phyloP scores from a whole-genome alignment of 2,329 filamentous ascomycete species.

The Sphaceloma murrayae region DNA sequence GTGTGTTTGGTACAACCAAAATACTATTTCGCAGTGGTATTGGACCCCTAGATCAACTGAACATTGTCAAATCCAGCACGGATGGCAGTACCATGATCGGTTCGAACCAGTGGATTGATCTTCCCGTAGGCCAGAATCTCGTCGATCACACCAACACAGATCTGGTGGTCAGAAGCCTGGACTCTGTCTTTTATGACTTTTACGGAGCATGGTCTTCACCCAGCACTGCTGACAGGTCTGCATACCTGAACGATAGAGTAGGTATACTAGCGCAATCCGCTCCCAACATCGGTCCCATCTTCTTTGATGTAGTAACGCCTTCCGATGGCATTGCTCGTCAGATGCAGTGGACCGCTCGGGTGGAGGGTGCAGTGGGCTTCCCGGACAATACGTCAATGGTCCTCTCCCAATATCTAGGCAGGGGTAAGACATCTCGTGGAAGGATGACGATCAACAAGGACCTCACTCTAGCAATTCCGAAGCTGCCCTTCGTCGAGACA shows the following conservation, averaged over 20 bases:
- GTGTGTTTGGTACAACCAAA: constrained; percentile 59
- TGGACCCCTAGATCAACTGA: constrained; percentile 46
- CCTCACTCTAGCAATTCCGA: constrained; percentile 43
- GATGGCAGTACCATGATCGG: constrained; percentile 38
- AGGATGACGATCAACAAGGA: constrained; percentile 50
- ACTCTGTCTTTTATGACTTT: constrained; percentile 54
- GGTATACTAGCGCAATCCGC: constrained; percentile 56
- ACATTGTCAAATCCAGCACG: constrained; percentile 36
- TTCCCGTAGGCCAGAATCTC: constrained; percentile 43
- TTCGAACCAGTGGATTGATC: constrained; percentile 40
- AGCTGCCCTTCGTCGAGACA: constrained; percentile 47
- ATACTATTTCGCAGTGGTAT: constrained; percentile 61
- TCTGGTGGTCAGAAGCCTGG: constrained; percentile 42
- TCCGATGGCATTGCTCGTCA: constrained; percentile 52
- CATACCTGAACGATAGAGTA: constrained; percentile 39
- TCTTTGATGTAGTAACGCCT: constrained; percentile 49
- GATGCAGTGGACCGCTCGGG: constrained; percentile 57
- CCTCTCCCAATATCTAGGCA: constrained; percentile 50
- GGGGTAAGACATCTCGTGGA: constrained; percentile 52
- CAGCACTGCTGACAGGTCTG: constrained; percentile 32
- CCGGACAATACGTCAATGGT: constrained; percentile 33
- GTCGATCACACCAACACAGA: constrained; percentile 50
- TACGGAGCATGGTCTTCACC: constrained; percentile 48
- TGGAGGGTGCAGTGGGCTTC: constrained; percentile 46
- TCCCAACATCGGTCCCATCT: constrained; percentile 55